phyloP scores from a whole-genome alignment of 225 moss, liverwort and hornwort species.

The Lunularia cruciata region DNA sequence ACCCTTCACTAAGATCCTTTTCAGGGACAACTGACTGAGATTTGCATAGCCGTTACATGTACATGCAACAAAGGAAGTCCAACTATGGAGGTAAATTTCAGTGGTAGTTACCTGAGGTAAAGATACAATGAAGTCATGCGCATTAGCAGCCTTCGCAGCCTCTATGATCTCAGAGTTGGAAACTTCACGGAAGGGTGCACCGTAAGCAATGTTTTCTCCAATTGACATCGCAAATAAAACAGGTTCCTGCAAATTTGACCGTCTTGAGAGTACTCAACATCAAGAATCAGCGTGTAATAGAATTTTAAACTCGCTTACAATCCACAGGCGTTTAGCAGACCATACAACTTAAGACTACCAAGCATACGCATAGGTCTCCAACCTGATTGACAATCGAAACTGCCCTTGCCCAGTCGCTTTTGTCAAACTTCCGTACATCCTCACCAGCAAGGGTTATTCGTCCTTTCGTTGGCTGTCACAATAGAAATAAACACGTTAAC shows the following conservation, averaged over 20 bases:
- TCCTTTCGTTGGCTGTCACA: conserved; percentile 78
- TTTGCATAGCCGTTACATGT: no score
- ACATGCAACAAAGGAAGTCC: no score
- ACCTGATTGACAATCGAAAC: conserved; percentile 98
- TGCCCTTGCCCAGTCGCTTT: conserved; percentile 93
- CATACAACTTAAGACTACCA: neutral
- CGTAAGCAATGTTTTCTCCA: conserved; percentile 94
- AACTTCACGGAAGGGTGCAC: conserved; percentile 76
- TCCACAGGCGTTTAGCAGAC: no score
- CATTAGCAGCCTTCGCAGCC: conserved; percentile 96
- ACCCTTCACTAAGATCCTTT: neutral
- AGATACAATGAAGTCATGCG: conserved; percentile 84
- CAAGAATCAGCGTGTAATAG: no score
- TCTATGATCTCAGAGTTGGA: conserved; percentile 62
- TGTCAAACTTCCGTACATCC: conserved; percentile 95
- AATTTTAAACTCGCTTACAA: neutral
- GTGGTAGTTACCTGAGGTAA: conserved; percentile 61
- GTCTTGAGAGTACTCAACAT: no score
- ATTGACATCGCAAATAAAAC: conserved; percentile 98
- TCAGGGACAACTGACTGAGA: neutral
- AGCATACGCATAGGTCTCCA: neutral
- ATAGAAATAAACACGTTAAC: neutral
- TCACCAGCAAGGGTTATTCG: conserved; percentile 82
- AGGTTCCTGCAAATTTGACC: conserved; percentile 84
- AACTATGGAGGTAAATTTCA: no score